Conservation (phyloP, 495 filamentous ascomycete genomes). For the Emericellopsis terricola region DNA sequence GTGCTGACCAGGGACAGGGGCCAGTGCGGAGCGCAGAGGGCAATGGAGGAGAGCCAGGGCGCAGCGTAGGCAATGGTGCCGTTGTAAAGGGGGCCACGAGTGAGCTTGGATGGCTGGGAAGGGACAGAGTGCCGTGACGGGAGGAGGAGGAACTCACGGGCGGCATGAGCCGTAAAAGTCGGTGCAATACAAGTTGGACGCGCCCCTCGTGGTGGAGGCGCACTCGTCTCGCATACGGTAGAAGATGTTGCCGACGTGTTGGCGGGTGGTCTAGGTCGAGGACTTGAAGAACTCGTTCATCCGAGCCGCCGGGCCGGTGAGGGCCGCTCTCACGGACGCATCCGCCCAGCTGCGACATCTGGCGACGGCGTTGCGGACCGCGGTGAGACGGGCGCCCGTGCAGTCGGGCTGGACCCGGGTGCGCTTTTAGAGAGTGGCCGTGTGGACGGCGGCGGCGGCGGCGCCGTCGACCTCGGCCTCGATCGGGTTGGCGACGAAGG, state of each 20-base stretch:
- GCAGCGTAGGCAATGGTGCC: conserved; percentile 43
- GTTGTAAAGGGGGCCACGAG: too few relatives aligned
- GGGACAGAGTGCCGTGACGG: too few relatives aligned
- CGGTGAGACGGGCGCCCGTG: conserved; percentile 20
- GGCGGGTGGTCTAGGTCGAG: conserved; percentile 20
- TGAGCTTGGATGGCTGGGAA: too few relatives aligned
- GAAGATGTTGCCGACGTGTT: conserved; percentile 32
- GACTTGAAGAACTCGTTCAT: conserved; percentile 47
- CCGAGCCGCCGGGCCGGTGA: conserved; percentile 26
- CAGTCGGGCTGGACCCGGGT: conserved; percentile 30
- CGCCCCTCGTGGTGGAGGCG: conserved; percentile 18
- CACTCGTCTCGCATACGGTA: conserved; percentile 31
- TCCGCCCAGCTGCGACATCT: conserved; percentile 32
- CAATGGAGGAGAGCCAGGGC: conserved; percentile 31
- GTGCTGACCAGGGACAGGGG: conserved; percentile 24
- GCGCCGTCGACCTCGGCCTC: too few relatives aligned
- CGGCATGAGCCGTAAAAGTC: conserved; percentile 31
- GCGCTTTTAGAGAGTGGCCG: conserved; percentile 28
- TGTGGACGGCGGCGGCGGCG: conserved; percentile 28
- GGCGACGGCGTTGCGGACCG: conserved; percentile 25
- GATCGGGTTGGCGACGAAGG: conserved; percentile 28
- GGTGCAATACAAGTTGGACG: conserved; percentile 31
- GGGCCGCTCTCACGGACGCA: conserved; percentile 33
- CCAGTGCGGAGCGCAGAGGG: conserved; percentile 40
- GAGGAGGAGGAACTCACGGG: conserved; percentile 26